Conservation (phyloP, 176 grass and related monocot species). For the Lolium perenne region DNA sequence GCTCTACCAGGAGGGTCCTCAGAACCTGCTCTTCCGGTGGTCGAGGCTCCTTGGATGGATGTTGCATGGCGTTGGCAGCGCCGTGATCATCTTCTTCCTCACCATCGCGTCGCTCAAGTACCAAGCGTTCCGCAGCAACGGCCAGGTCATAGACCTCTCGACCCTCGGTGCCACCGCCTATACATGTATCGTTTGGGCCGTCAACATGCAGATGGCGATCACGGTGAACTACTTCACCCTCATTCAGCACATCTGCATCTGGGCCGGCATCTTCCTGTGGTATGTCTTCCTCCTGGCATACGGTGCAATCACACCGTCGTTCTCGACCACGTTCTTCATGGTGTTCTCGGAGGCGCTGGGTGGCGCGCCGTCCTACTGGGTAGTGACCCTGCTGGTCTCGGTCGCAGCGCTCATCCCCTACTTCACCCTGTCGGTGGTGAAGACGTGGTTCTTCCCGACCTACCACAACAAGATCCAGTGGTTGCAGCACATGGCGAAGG, state of each 20-base stretch:
- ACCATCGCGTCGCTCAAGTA: constrained; percentile 33
- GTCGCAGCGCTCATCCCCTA: constrained; percentile 65
- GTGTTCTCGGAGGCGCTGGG: constrained; percentile 62
- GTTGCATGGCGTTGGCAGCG: constrained; percentile 57
- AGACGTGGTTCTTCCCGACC: constrained; percentile 76
- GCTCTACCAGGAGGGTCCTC: constrained; percentile 92
- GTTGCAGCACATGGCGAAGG: constrained; percentile 47
- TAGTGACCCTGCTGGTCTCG: constrained; percentile 63
- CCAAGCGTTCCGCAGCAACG: constrained; percentile 63
- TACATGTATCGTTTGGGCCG: constrained; percentile 78
- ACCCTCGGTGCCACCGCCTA: constrained; percentile 59
- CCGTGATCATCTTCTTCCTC: constrained; percentile 77
- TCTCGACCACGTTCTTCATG: constrained; percentile 67
- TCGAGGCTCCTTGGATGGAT: constrained; percentile 78
- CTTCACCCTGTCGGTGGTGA: constrained; percentile 51
- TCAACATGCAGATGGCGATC: constrained; percentile 76
- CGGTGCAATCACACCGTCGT: constrained; percentile 67
- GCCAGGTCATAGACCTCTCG: constrained; percentile 53
- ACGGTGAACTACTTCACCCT: constrained; percentile 81
- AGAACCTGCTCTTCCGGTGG: constrained; percentile 85
- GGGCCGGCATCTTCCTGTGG: constrained; percentile 73
- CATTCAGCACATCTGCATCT: constrained; percentile 83
- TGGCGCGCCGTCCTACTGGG: constrained; percentile 66
- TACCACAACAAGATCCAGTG: constrained; percentile 85
- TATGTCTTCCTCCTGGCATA: constrained; percentile 79